Conservation (phyloP, 2,329 filamentous ascomycete species). For the Chaetomium sp. region DNA sequence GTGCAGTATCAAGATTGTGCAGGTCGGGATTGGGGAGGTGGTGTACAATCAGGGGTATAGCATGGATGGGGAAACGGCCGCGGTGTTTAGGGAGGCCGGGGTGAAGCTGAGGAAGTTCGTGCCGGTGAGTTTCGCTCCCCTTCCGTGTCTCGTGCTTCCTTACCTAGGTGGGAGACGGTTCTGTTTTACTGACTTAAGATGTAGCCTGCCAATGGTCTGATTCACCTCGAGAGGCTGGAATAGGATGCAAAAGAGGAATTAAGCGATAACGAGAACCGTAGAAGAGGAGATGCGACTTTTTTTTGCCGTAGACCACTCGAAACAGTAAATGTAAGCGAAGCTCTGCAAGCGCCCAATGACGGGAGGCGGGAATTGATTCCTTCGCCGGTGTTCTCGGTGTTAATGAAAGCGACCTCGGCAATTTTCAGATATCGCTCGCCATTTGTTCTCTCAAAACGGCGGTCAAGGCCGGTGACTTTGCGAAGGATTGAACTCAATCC, state of each 20-base stretch:
- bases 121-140: conserved; percentile 60
- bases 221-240: conserved; percentile 30
- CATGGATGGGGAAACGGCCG: conserved; percentile 84
- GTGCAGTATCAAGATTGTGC: conserved; percentile 97
- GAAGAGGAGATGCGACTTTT: neutral
- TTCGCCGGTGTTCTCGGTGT: neutral
- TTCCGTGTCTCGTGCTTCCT: conserved; percentile 7
- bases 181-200: conserved; percentile 4
- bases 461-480: neutral
- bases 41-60: conserved; percentile 93
- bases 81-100: conserved; percentile 80
- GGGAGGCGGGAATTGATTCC: neutral
- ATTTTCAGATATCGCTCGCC: neutral
- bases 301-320: neutral
- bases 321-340: neutral
- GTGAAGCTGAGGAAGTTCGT: conserved; percentile 85
- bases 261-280: neutral
- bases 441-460: neutral
- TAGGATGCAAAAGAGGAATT: conserved; percentile 13
- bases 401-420: neutral
- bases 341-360: neutral
- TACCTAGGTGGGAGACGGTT: neutral
- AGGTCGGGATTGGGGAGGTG: conserved; percentile 93
- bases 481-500: neutral
- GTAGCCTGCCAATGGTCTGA: conserved; percentile 31